phyloP scores from a whole-genome alignment of 78 protist genomes.

The Dictyostelium firmibasis region DNA sequence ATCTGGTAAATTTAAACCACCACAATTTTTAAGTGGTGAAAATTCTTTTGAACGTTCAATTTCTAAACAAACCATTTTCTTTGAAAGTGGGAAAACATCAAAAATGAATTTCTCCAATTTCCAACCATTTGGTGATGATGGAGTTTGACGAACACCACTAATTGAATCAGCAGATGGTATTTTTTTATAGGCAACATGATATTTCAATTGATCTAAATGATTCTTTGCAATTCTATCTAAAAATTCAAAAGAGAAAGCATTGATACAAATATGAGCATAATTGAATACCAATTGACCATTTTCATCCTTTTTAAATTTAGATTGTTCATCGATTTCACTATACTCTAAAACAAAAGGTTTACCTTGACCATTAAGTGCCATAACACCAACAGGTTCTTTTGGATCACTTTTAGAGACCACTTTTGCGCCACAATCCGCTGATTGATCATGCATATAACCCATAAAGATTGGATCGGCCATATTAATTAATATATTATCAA shows the following conservation, averaged over 20 bases:
- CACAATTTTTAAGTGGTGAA: slow-evolving; percentile 88
- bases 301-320: slow-evolving; percentile 34
- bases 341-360: slow-evolving; percentile 93
- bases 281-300: slow-evolving; percentile 85
- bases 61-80: slow-evolving; percentile 51
- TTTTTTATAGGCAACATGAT: slow-evolving; percentile 94
- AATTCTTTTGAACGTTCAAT: slow-evolving; percentile 86
- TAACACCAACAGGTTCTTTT: slow-evolving; percentile 92
- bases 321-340: slow-evolving; percentile 88
- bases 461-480: slow-evolving; percentile 95
- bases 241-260: slow-evolving; percentile 84
- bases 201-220: slow-evolving; percentile 31
- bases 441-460: slow-evolving; percentile 84
- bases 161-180: slow-evolving; percentile 76
- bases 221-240: slow-evolving; percentile 25
- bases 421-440: slow-evolving; percentile 89
- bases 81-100: slow-evolving; percentile 91
- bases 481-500: slow-evolving; percentile 93
- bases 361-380: slow-evolving; percentile 80
- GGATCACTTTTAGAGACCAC: slow-evolving; percentile 88
- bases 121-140: slow-evolving; percentile 61
- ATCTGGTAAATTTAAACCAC: slow-evolving; percentile 81
- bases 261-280: slow-evolving; percentile 93
- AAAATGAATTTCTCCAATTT: slow-evolving; percentile 96
- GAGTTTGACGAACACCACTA: slow-evolving; percentile 25